phyloP scores from a whole-genome alignment of 179 eudicot species.

The Pouteria campechiana region DNA sequence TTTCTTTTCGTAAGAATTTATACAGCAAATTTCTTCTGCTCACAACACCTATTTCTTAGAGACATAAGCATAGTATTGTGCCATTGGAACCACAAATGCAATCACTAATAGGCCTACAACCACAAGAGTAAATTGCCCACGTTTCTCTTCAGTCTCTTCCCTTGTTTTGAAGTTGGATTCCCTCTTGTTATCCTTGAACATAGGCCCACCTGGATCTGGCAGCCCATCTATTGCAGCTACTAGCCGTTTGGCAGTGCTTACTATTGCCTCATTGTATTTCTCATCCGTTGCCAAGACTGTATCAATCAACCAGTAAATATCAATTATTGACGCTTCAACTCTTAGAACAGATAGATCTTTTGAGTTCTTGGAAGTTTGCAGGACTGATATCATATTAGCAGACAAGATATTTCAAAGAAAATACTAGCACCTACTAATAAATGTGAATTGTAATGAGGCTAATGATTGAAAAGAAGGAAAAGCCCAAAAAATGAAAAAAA shows the following conservation, averaged over 20 bases:
- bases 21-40: no score
- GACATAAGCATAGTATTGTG: constrained; percentile 95
- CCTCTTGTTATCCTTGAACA: constrained; percentile 63
- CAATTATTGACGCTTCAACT: no score
- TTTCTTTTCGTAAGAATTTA: no score
- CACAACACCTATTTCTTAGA: constrained; percentile 61
- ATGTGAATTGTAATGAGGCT: no score
- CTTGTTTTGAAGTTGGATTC: constrained; percentile 92
- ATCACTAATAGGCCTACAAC: constrained; percentile 92
- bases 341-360: no score
- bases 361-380: no score
- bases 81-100: constrained; percentile 99
- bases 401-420: no score
- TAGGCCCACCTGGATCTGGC: constrained; percentile 94
- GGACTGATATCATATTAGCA: no score
- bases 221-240: constrained; percentile 94
- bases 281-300: constrained; percentile 91
- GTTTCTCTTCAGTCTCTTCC: constrained; percentile 95
- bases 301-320: constrained; percentile 12
- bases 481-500: no score
- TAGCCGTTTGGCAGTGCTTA: constrained; percentile 77
- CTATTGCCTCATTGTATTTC: constrained; percentile 90
- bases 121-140: constrained; percentile 89
- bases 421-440: no score
- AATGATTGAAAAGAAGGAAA: no score